These are phyloP conservation scores for Tulasnella sp. DNA, from an alignment of 768 basidiomycete genomes.

Conservation along the genomic window DNA sequence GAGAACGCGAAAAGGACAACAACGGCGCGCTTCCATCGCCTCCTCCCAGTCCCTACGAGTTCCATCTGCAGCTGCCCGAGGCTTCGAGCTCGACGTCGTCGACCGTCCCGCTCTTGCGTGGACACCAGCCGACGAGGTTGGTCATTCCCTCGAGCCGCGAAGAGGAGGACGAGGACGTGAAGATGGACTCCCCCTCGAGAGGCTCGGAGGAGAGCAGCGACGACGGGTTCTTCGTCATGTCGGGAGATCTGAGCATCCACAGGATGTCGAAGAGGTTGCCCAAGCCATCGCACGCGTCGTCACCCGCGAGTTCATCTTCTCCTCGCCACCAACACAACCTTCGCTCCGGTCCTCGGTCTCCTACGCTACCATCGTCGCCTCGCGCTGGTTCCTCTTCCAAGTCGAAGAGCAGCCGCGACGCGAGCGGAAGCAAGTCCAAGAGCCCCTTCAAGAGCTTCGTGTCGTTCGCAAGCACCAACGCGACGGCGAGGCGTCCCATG, in stretches of 20 bases:
- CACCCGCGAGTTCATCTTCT: not conserved
- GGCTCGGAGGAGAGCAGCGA: not conserved
- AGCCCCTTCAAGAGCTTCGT: not conserved
- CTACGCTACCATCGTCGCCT: not conserved
- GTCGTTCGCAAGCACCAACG: not conserved
- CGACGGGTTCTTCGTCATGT: constrained; percentile 9
- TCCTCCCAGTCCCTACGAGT: constrained; percentile 17
- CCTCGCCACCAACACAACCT: not conserved
- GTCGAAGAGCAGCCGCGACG: constrained; percentile 8
- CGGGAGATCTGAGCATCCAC: not conserved
- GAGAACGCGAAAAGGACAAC: not conserved
- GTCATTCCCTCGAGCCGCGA: not conserved
- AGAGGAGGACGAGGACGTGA: constrained; percentile 11
- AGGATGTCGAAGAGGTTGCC: constrained; percentile 4
- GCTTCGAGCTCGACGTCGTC: constrained; percentile 1
- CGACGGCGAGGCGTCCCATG: not conserved
- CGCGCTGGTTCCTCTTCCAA: not conserved
- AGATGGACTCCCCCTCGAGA: not conserved
- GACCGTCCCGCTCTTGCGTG: not conserved
- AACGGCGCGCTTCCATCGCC: constrained; percentile 17
- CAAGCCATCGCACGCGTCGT: not conserved
- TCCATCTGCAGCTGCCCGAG: not conserved
- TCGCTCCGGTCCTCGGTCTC: not conserved
- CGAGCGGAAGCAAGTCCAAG: not conserved
- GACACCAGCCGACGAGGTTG: not conserved